Base-by-base conservation (phyloP, 345 rosid species). In the Laguncularia racemosa region DNA sequence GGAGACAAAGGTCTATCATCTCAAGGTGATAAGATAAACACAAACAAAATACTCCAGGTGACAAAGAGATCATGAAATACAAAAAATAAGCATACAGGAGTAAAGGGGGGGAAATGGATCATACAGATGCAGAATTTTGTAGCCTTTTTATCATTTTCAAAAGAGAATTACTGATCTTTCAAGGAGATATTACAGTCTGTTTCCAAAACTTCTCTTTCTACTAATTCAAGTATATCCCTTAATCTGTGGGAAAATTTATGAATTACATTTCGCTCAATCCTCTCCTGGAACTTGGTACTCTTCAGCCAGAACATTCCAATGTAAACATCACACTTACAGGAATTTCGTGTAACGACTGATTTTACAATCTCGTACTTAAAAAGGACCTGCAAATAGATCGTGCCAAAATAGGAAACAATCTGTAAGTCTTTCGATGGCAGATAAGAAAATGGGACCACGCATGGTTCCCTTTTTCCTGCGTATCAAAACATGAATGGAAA, bases 281-380 rank as follows among this genome's bases (percentile, higher is more conserved):
- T 79, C 73, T 74, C 84, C 81, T 81, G 86, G 71, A 86, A 83
- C 73, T 78, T 74, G 61, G 75, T 83, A 69, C 84, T 68, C 68
- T 78, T 92, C 63, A 80, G 72, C 96, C 95, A 92, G 7, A 63
- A 62, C 38, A 87, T 80, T 68, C 77, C 76, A 10, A 81, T 23
- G 48, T 72, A 73, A 56, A 75, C 83, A 6, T 79, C 88, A 15
- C 83, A 86, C 23, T 73, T 81, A 59, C 96, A 81, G 53, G 83
- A 80, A 68, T 74, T 58, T 16, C 60, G 64, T 49, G 74, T 78
- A 50, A 72, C 63, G 48, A 51, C 62, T 0, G 80, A 70, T 56
- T 74, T 82, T 71, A 71, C 81, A 44, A 83, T 72, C 76, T 67
- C 78, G 55, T 86, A 86, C 67, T 65, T 74, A 6, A 87, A 56